Evolutionary conservation across 2,329 filamentous ascomycete species (phyloP).

Genomic region (Pseudocercospora fuligena): DNA sequence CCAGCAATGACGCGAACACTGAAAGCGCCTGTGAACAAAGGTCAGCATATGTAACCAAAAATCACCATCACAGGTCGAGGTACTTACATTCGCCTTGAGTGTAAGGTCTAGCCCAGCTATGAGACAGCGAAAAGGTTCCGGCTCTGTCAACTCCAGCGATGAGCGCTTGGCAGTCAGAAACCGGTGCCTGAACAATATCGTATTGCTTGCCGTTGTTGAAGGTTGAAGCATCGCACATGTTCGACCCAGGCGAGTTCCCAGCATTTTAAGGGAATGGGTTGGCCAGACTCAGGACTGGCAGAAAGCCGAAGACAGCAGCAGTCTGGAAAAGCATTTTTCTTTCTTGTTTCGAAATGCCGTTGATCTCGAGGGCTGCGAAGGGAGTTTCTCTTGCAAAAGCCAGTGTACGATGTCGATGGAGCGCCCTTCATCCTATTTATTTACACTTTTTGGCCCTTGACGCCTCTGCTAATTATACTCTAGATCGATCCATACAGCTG

Average conservation of each 20-base stretch:
- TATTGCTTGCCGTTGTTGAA: constrained; percentile 13
- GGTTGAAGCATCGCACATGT: constrained; percentile 17
- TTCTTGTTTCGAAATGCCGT: not conserved
- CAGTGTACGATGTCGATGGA: not conserved
- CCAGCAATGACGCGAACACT: constrained; percentile 17
- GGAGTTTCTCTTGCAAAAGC: not conserved
- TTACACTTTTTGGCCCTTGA: not conserved
- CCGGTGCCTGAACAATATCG: constrained; percentile 5
- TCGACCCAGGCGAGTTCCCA: constrained; percentile 13
- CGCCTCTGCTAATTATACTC: not conserved
- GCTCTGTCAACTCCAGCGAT: not conserved
- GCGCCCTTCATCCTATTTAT: not conserved
- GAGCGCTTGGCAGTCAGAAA: not conserved
- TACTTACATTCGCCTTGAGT: constrained; percentile 14
- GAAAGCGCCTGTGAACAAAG: constrained; percentile 13
- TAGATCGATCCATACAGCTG: not conserved
- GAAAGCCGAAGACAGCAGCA: constrained; percentile 2
- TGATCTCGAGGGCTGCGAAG: not conserved
- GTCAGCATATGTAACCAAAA: not conserved
- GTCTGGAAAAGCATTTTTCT: constrained; percentile 14
- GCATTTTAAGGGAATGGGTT: constrained; percentile 10
- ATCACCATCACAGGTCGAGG: not conserved
- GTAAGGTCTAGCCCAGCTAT: constrained; percentile 14
- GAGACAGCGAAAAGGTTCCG: not conserved
- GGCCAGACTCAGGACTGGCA: constrained; percentile 2